Evolutionary conservation across 768 basidiomycete genomes (phyloP), one percentile per base, ranked within the genome.

Genomic region (Daedaleopsis nitida): DNA sequence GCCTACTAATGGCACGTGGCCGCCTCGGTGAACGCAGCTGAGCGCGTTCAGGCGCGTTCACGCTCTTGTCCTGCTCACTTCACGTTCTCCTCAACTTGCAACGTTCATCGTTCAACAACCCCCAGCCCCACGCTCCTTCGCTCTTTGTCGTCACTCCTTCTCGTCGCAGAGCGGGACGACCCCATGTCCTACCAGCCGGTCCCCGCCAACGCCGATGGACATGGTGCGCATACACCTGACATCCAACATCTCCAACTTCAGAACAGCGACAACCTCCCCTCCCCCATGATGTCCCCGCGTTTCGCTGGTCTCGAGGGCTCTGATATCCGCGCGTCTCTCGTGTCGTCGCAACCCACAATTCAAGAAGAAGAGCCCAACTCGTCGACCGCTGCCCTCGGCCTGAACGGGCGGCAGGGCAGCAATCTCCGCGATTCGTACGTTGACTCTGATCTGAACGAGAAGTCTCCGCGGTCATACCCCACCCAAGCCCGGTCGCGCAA

Each of bases 381-480:
- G 11, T 90, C 89, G 37, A 78, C 89, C 38, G 87, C 89, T 66
- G 86, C 83, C n/a, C 80, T 92, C 32, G 59, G 70, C 60, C 77
- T 75, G 58, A 75, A 74, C 59, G 65, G 57, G 16, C 65, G 60
- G 8, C 45, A 60, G 27, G 7, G 27, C 27, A 32, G 27, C 27
- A 73, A 77, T 24, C 16, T 27, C 14, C 27, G 38, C 17, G 39
- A 42, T 17, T 58, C 61, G 16, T 49, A 47, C 17, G 37, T 14
- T 8, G 72, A 75, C 11, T 59, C 69, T 5, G 81, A 82, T 49
- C 77, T 91, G 44, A 77, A 80, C 51, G 89, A 91, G 70, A 93
- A 93, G 70, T 27, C 49, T 81, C 83, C 4, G 71, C 27, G 27
- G 27, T 32, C 27, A 32, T 76, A 1, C 73, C 76, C 1, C 91